Conservation (phyloP, 148 eudicot species). For the Spergularia bocconei region DNA sequence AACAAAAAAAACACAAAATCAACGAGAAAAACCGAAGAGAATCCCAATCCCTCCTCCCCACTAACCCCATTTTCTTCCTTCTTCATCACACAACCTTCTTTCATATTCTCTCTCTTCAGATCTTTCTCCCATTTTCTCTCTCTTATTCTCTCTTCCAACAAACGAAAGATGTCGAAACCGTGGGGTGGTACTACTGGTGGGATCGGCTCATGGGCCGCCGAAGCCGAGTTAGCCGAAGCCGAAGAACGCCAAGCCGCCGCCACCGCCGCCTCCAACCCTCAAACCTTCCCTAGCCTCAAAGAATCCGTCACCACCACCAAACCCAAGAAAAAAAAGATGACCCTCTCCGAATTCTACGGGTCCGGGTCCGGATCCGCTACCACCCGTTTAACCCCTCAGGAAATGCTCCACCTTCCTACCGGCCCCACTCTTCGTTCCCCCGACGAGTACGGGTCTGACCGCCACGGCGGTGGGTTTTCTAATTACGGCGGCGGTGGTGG, state of each 20-base stretch:
- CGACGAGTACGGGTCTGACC: slow-evolving; percentile 40
- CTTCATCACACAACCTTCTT: not conserved
- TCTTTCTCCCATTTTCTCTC: not conserved
- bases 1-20: not conserved
- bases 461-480: slow-evolving; percentile 59
- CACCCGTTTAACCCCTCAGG: slow-evolving; percentile 39
- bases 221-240: slow-evolving; percentile 66
- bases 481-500: slow-evolving; percentile 46
- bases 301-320: slow-evolving; percentile 40
- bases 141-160: not conserved
- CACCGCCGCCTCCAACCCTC: slow-evolving; percentile 20
- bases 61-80: slow-evolving; percentile 5
- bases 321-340: slow-evolving; percentile 60
- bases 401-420: slow-evolving; percentile 70
- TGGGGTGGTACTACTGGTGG: slow-evolving; percentile 42
- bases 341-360: slow-evolving; percentile 44
- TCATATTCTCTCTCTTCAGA: not conserved
- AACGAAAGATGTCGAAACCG: slow-evolving; percentile 47
- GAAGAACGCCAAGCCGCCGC: slow-evolving; percentile 46
- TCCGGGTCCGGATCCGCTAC: slow-evolving; percentile 5
- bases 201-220: slow-evolving; percentile 80
- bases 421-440: slow-evolving; percentile 57
- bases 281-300: slow-evolving; percentile 38
- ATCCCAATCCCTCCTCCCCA: not conserved
- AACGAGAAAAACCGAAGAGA: slow-evolving; percentile 1